Evolutionary conservation across 306 rosid genomes (phyloP), one percentile per base, ranked within the genome.

Genomic region (Oemleria cerasiformis): DNA sequence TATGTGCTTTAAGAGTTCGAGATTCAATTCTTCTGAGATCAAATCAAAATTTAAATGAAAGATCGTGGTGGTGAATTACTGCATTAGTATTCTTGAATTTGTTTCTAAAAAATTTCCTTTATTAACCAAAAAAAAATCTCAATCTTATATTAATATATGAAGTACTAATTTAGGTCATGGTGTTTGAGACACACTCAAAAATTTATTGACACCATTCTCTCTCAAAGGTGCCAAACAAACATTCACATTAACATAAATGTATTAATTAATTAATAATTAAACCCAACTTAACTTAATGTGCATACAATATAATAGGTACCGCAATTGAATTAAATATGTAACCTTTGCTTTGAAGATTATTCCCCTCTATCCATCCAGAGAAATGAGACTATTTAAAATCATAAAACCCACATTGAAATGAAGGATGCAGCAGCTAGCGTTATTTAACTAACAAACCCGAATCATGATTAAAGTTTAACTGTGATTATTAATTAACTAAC

Each of bases 381-480:
- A 90, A 51, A 8, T 20, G 8, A 25, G 50, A 68, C 70, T 83
- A 79, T 68, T 81, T 68, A 39, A 74, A 78, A 75, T 73, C 78
- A 84, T 77, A 49, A 79, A 75, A 48, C 73, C 67, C 40, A 69
- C 53, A 66, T 9, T 23, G 60, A 59, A 60, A 58, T 63, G 25
- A 39, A n/a, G 42, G n/a, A 30, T 30, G 36, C 36, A 30, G 36
- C 36, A 30, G 36, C 36, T 30, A 25, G 55, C 49, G 74, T 57
- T 73, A 66, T 81, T 53, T 69, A 79, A 83, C 81, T 63, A 82
- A 83, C 81, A 63, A 82, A 79, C 84, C 65, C 72, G 68, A 82
- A 89, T 1, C 36, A 51, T 89, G 77, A 89, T 92, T 86, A 87
- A 86, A 84, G 87, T 62, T 40, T 25, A 30, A 30, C 36, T 2